Percentiles rank a stretch among this genome's conserved stretches.
These are phyloP conservation scores for Rhodotorula graminis DNA, from an alignment of 768 basidiomycete genomes.

Conservation along the genomic window DNA sequence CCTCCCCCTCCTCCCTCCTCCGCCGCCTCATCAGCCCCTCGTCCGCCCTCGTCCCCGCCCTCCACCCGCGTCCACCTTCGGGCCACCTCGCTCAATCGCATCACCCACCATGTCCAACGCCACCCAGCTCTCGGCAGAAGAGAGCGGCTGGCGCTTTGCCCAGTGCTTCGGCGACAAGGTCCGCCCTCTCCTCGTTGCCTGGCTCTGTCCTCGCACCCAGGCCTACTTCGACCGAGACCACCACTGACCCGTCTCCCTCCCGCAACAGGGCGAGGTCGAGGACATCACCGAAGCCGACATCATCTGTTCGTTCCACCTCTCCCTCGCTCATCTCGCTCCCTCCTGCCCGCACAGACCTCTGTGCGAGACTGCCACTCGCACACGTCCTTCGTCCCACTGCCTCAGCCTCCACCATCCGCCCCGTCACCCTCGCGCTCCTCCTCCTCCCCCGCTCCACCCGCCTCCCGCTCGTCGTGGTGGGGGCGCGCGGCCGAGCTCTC, in stretches of 20 bases:
- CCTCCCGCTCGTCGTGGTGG: background rate
- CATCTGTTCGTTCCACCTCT: conserved; percentile 55
- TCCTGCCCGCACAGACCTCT: background rate
- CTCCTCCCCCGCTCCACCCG: background rate
- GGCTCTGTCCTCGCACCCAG: no score
- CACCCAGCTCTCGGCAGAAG: conserved; percentile 28
- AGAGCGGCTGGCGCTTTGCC: conserved; percentile 85
- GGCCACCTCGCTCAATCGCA: background rate
- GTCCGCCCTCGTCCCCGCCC: background rate
- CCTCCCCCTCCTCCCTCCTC: background rate
- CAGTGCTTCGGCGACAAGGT: conserved; percentile 99
- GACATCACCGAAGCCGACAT: conserved; percentile 99
- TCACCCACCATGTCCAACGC: background rate
- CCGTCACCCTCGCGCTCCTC: no score
- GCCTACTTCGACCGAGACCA: no score
- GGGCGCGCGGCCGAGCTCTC: background rate
- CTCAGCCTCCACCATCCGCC: no score
- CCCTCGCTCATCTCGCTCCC: background rate
- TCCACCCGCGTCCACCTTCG: background rate
- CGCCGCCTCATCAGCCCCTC: background rate
- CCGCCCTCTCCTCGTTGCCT: background rate
- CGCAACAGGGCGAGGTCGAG: conserved; percentile 69
- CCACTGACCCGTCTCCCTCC: background rate
- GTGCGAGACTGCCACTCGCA: no score
- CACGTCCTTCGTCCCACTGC: no score